Conservation (phyloP, 176 grass and related monocot species). For the Lolium perenne region DNA sequence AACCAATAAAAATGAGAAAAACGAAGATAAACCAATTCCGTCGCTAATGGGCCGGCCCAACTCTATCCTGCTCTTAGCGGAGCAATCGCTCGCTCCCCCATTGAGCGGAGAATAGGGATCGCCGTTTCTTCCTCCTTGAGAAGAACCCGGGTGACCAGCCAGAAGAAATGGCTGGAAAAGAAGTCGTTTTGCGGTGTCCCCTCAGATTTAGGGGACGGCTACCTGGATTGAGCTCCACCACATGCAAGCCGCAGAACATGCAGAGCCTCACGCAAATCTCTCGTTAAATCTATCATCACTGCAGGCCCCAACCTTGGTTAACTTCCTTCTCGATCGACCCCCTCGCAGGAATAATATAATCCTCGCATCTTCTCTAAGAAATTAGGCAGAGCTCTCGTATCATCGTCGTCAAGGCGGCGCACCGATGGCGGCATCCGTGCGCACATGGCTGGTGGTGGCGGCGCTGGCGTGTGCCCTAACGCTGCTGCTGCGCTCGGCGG, state of each 20-base stretch:
- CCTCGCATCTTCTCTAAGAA: background rate
- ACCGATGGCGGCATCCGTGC: constrained; percentile 48
- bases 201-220: background rate
- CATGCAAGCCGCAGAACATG: background rate
- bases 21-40: too few relatives aligned
- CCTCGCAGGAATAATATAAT: background rate
- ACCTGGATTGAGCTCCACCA: background rate
- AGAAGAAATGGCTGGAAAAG: constrained; percentile 6
- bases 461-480: constrained; percentile 48
- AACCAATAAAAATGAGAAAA: too few relatives aligned
- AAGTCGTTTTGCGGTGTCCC: background rate
- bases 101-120: too few relatives aligned
- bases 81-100: too few relatives aligned
- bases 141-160: constrained; percentile 27
- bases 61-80: too few relatives aligned
- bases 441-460: constrained; percentile 40
- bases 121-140: background rate
- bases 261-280: background rate
- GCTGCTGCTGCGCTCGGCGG: constrained; percentile 7
- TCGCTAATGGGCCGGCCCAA: too few relatives aligned
- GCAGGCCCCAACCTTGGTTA: background rate
- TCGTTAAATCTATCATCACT: constrained; percentile 25
- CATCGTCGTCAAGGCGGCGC: background rate
- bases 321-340: background rate
- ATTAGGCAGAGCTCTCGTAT: background rate